Conservation (phyloP, 83 land plant species). For the Picea engelmannii region DNA sequence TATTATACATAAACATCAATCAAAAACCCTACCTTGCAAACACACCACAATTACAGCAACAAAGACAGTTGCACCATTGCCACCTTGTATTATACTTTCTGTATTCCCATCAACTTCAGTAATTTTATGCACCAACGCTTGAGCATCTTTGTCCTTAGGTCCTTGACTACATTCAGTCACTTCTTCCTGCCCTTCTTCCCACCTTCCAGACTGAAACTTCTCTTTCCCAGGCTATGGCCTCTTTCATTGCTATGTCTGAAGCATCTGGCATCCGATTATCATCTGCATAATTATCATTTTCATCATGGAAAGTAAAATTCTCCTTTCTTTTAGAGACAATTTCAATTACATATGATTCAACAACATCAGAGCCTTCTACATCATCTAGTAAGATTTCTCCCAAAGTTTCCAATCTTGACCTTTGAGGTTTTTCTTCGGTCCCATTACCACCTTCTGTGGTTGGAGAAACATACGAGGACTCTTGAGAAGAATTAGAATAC, state of each 20-base stretch:
- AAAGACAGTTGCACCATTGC: not conserved
- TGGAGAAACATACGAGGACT: no score
- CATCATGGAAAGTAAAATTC: not conserved
- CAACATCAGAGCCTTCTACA: not conserved
- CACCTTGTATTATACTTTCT: not conserved
- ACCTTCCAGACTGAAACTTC: no score
- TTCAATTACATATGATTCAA: conserved; percentile 1
- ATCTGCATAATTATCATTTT: not conserved
- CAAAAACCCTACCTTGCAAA: no score
- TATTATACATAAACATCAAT: no score
- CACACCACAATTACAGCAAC: no score
- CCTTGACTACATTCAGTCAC: no score
- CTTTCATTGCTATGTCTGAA: no score
- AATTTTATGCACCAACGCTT: no score
- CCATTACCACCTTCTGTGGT: not conserved
- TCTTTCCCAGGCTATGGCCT: no score
- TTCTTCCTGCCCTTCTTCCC: no score
- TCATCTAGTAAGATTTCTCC: not conserved
- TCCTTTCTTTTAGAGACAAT: not conserved
- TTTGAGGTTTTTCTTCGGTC: not conserved
- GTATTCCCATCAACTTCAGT: not conserved
- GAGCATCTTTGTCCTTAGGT: no score
- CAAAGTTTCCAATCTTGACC: not conserved
- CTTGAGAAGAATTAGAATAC: no score
- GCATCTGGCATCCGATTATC: not conserved